Evolutionary conservation across 495 filamentous ascomycete species (phyloP).

Genomic region (Podospora australis): DNA sequence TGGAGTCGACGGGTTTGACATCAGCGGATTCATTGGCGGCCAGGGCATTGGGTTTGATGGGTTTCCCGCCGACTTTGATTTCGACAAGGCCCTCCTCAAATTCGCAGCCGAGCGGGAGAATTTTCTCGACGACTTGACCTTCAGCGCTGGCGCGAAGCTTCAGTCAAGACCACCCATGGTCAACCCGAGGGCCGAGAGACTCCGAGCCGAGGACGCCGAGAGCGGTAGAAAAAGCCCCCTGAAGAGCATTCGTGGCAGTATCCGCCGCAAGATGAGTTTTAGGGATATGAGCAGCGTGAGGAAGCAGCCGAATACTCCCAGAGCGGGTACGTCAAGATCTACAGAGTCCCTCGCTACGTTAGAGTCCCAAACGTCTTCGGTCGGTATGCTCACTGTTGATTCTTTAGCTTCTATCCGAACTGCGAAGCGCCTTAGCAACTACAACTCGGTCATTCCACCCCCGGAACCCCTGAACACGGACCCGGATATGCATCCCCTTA

Average conservation of each 20-base stretch:
- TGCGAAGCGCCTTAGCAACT: conserved; percentile 85
- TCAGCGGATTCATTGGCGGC: conserved; percentile 16
- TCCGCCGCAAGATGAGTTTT: conserved; percentile 80
- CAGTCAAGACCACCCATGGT: conserved; percentile 63
- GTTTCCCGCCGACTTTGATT: conserved; percentile 60
- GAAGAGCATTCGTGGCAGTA: conserved; percentile 60
- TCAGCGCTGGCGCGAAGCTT: conserved; percentile 76
- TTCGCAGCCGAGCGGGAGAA: conserved; percentile 91
- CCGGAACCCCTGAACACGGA: conserved; percentile 84
- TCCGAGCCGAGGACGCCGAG: conserved; percentile 66
- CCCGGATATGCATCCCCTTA: conserved; percentile 92
- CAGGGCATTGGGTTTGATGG: conserved; percentile 22
- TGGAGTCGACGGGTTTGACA: background rate
- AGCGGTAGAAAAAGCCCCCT: conserved; percentile 42
- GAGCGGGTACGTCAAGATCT: conserved; percentile 57
- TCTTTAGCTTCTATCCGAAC: conserved; percentile 77
- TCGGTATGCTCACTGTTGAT: conserved; percentile 15
- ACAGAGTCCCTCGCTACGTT: conserved; percentile 16
- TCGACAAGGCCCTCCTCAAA: conserved; percentile 84
- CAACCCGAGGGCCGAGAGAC: conserved; percentile 70
- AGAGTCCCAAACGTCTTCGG: conserved; percentile 1
- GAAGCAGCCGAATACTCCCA: conserved; percentile 67
- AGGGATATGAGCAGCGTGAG: conserved; percentile 93
- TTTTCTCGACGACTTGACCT: conserved; percentile 86
- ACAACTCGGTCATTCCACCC: conserved; percentile 93